phyloP scores from a whole-genome alignment of 108 stramenopile genomes.

The Fistulifera pelliculosa region DNA sequence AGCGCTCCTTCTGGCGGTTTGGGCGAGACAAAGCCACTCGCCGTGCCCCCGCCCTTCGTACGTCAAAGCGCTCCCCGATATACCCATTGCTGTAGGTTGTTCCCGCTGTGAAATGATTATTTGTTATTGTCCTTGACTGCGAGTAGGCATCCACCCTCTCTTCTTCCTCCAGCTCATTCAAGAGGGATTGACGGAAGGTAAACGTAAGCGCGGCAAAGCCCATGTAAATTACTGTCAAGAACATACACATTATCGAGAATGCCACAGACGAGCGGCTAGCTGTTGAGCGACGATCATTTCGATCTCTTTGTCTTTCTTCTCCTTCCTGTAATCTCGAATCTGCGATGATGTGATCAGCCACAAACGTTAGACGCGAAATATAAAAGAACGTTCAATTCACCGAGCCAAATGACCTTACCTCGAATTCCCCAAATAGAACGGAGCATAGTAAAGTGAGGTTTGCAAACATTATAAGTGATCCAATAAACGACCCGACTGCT shows the following conservation, averaged over 20 bases:
- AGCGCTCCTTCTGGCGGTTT: slow-evolving; percentile 8
- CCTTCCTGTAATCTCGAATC: slow-evolving; percentile 45
- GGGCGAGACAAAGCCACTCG: slow-evolving; percentile 12
- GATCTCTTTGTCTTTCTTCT: slow-evolving; percentile 27
- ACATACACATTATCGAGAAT: slow-evolving; percentile 72
- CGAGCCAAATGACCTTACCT: slow-evolving; percentile 37
- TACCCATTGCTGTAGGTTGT: slow-evolving; percentile 22
- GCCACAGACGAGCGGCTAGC: slow-evolving; percentile 55
- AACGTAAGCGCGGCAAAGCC: slow-evolving; percentile 62
- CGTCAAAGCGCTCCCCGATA: slow-evolving; percentile 39
- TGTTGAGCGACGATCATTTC: slow-evolving; percentile 11
- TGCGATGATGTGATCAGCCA: not conserved
- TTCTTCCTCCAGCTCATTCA: slow-evolving; percentile 67
- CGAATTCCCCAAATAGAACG: slow-evolving; percentile 78
- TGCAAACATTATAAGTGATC: slow-evolving; percentile 74
- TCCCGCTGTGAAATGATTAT: not conserved
- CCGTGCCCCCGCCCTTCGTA: slow-evolving; percentile 16
- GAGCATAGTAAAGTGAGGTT: slow-evolving; percentile 72
- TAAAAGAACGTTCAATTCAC: not conserved
- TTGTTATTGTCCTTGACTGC: not conserved
- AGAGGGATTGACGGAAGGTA: slow-evolving; percentile 29
- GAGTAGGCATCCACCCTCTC: slow-evolving; percentile 25
- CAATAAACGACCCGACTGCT: slow-evolving; percentile 74
- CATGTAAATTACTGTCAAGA: slow-evolving; percentile 72
- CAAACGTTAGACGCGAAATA: not conserved